phyloP scores from a whole-genome alignment of 257 asterid genomes.

The Asclepias syriaca region DNA sequence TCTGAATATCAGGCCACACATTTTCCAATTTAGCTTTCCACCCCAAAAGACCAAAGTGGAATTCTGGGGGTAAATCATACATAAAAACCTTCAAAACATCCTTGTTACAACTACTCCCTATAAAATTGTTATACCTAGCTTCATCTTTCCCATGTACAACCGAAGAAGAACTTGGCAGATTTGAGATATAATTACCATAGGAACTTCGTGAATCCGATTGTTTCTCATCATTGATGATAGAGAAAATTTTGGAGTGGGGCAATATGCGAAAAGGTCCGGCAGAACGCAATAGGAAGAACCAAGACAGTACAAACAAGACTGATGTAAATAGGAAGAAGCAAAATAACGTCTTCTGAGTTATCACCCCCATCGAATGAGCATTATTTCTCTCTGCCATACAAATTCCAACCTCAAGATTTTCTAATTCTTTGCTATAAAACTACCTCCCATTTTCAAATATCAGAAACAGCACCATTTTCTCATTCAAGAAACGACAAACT shows the following conservation, averaged over 20 bases:
- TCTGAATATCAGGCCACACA: constrained; percentile 76
- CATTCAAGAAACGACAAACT: background rate
- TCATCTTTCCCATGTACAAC: constrained; percentile 9
- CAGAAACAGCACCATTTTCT: background rate
- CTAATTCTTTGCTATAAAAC: background rate
- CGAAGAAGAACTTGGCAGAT: background rate
- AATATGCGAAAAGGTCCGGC: constrained; percentile 38
- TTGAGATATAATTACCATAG: background rate
- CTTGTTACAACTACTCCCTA: constrained; percentile 30
- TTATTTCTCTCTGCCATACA: constrained; percentile 9
- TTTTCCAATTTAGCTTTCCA: constrained; percentile 51
- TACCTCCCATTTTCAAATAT: background rate
- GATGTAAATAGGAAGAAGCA: constrained; percentile 58
- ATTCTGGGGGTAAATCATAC: constrained; percentile 86
- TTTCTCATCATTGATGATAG: constrained; percentile 15
- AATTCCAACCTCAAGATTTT: background rate
- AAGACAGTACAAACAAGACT: constrained; percentile 56
- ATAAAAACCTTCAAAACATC: constrained; percentile 66
- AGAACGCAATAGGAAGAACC: constrained; percentile 64
- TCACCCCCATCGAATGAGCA: constrained; percentile 18
- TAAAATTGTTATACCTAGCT: constrained; percentile 11
- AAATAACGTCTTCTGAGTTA: constrained; percentile 47
- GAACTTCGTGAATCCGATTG: constrained; percentile 13
- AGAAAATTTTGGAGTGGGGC: constrained; percentile 43
- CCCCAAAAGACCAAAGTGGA: constrained; percentile 64